Conservation (phyloP, 768 basidiomycete genomes). For the Tephrocybe rancida region DNA sequence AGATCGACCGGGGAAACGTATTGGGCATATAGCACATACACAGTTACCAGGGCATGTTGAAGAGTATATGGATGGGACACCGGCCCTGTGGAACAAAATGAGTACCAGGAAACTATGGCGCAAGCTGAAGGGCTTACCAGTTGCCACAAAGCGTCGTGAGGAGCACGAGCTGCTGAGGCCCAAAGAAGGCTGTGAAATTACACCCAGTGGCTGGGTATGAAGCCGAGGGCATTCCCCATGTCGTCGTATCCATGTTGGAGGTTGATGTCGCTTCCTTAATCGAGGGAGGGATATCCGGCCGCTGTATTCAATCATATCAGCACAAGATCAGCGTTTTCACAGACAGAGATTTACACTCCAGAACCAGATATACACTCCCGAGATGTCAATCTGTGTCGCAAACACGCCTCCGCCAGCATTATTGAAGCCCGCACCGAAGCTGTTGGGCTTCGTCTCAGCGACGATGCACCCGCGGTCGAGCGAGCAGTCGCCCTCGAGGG, state of each 20-base stretch:
- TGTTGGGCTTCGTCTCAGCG: conserved; percentile 40
- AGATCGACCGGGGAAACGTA: background rate
- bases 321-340: too few species aligned
- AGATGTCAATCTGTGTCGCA: conserved; percentile 67
- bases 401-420: conserved; percentile 55
- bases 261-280: conserved; percentile 35
- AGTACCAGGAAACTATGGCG: too few species aligned
- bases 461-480: conserved; percentile 45
- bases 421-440: conserved; percentile 51
- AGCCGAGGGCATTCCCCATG: conserved; percentile 63
- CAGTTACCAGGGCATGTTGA: conserved; percentile 46
- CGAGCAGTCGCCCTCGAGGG: conserved; percentile 32
- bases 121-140: conserved; percentile 26
- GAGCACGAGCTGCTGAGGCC: conserved; percentile 66
- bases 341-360: conserved; percentile 31
- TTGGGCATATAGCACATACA: conserved; percentile 26
- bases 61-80: conserved; percentile 41
- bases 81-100: conserved; percentile 34
- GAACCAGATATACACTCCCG: conserved; percentile 34
- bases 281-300: conserved; percentile 42
- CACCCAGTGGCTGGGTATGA: conserved; percentile 63
- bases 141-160: conserved; percentile 68
- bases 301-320: conserved; percentile 24
- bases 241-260: conserved; percentile 40
- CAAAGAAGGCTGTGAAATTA: conserved; percentile 54